A percentile compares a stretch with the other conserved stretches of the same genome.
phyloP scores from a whole-genome alignment of 1,139 yeast genomes.

The Yamadazyma sp. region DNA sequence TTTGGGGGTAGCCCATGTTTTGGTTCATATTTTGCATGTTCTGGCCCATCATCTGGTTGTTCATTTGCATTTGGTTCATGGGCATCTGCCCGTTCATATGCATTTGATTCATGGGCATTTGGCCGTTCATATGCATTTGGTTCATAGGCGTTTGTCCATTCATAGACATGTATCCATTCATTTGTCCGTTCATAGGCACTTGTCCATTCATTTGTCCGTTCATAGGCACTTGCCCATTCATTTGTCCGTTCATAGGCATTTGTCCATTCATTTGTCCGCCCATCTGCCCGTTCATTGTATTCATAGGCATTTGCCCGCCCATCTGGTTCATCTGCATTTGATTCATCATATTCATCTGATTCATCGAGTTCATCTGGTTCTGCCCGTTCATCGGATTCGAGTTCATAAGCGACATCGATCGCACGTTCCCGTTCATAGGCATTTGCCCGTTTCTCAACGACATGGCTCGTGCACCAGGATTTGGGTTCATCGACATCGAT shows the following conservation, averaged over 20 bases:
- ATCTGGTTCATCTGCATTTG: conserved; percentile 9
- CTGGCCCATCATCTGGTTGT: conserved; percentile 8
- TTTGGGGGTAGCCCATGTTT: not conserved
- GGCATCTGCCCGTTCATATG: conserved; percentile 5
- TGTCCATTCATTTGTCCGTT: conserved; percentile 8
- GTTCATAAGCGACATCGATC: conserved; percentile 27
- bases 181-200: conserved; percentile 9
- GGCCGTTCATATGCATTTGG: conserved; percentile 7
- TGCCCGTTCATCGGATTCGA: conserved; percentile 5
- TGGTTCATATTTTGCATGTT: conserved; percentile 5
- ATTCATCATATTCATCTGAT: conserved; percentile 6
- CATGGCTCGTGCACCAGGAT: conserved; percentile 52
- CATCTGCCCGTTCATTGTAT: conserved; percentile 9
- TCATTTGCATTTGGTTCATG: conserved; percentile 7
- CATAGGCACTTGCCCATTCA: conserved; percentile 5
- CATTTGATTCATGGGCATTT: conserved; percentile 6
- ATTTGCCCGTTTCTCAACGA: conserved; percentile 34
- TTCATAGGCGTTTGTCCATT: conserved; percentile 2
- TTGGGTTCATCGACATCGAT: conserved; percentile 11
- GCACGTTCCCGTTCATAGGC: conserved; percentile 12
- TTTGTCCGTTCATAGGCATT: conserved; percentile 3
- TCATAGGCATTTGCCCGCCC: conserved; percentile 6
- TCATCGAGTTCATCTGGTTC: conserved; percentile 8
- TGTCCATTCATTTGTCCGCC: conserved; percentile 8
- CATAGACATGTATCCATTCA: conserved; percentile 6